Evolutionary conservation across 1,284 basidiomycete genomes (phyloP), one percentile per base, ranked within the genome.

Genomic region (Leccinum discolor): DNA sequence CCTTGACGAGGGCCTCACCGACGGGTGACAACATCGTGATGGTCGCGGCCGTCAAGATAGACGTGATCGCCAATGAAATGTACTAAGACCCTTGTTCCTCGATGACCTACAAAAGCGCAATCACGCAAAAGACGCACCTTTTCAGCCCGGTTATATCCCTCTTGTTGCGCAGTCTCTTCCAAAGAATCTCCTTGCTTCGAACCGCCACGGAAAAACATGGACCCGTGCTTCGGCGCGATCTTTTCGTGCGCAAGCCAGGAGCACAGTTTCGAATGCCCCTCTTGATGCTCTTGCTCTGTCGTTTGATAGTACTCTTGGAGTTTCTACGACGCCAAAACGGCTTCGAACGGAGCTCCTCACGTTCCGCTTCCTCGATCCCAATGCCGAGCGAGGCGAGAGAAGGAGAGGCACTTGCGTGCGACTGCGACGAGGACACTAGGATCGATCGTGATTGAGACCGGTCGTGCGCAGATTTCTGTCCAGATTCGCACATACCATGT

Each of bases 61-160:
- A 76, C 8, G 65, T 76, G 35, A 78, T 65, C 1, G 76, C 73
- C 47, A 74, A 35, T 3, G 74, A 73, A 56, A 74, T 76, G 5
- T 64, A 74, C 73, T 78, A 18, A 26, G 1, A 59, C 1, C 23
- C 4, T 18, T 16, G 0, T 47, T 21, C 6, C 4, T 64, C 40
- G 65, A 12, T 18, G 5, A 42, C 2, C 3, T 2, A 21, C 23
- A 11, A 23, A 44, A 56, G 54, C 1, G 2, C 23, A 23, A 11
- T 8, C 4, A 11, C n/a, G 6, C 16, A 21, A 47, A 44, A 29
- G 44, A 60, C 61, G 14, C 26, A 72, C 72, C 66, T 63, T 65
- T 63, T 75, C 67, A 3, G 73, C 73, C 29, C 68, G 67, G 18
- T 47, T 32, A 23, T 72, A 75, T 14, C 74, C 67, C 8, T 63